Conservation (phyloP, 108 stramenopile species). For the Conticribra weissflogii region DNA sequence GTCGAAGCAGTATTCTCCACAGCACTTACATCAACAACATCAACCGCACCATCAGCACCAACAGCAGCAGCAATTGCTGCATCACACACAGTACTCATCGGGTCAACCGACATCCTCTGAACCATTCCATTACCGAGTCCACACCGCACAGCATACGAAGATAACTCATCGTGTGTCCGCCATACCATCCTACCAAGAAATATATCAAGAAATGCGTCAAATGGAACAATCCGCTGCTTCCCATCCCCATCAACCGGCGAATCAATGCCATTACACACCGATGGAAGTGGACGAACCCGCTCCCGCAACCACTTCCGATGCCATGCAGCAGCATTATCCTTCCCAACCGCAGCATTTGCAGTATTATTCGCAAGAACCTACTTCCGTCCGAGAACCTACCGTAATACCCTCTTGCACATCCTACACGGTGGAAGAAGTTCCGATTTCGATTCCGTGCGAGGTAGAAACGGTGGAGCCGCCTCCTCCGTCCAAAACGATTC, state of each 20-base stretch:
- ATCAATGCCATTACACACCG: no score
- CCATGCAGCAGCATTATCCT: no score
- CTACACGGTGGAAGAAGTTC: slow-evolving; percentile 21
- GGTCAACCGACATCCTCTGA: not conserved
- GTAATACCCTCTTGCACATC: not conserved
- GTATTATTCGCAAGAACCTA: no score
- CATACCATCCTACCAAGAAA: slow-evolving; percentile 56
- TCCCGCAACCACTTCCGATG: no score
- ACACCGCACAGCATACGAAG: slow-evolving; percentile 2
- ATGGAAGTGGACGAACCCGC: no score
- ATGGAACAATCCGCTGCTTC: not conserved
- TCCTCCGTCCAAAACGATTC: not conserved
- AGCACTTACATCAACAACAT: not conserved
- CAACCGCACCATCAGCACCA: not conserved
- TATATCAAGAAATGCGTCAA: slow-evolving; percentile 42
- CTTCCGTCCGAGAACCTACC: no score
- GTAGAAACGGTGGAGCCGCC: slow-evolving; percentile 7
- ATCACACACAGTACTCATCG: slow-evolving; percentile 1
- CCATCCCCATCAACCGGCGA: no score
- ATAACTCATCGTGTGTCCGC: slow-evolving; percentile 11
- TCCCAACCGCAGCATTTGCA: no score
- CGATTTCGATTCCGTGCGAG: not conserved
- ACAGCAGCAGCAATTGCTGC: not conserved
- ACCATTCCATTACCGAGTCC: slow-evolving; percentile 1
- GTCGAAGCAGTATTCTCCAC: no score